Conservation (phyloP, 2,329 filamentous ascomycete species). For the Alternaria sp. region DNA sequence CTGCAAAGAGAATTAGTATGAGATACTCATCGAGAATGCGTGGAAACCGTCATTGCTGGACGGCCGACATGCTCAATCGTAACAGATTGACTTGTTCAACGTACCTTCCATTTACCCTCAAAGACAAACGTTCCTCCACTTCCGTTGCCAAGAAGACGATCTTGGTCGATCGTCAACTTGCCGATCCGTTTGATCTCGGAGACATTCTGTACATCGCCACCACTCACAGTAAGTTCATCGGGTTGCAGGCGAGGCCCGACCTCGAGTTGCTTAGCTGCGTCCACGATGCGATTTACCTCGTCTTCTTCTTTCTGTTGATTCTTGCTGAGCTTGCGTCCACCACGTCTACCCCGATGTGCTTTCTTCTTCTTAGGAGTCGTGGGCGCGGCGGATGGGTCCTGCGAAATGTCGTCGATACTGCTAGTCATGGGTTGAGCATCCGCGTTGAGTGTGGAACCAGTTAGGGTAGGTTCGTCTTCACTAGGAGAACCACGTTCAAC, state of each 20-base stretch:
- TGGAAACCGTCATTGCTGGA: background rate
- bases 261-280: conserved; percentile 52
- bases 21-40: background rate
- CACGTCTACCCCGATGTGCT: conserved; percentile 59
- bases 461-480: conserved; percentile 23
- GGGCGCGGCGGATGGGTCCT: conserved; percentile 32
- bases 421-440: conserved; percentile 18
- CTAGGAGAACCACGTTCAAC: conserved; percentile 36
- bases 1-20: conserved; percentile 31
- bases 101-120: conserved; percentile 83
- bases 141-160: conserved; percentile 73
- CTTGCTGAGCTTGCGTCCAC: conserved; percentile 57
- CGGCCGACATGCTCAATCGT: background rate
- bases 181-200: conserved; percentile 66
- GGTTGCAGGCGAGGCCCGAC: conserved; percentile 47
- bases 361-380: conserved; percentile 58
- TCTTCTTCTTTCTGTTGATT: conserved; percentile 50
- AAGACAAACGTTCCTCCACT: conserved; percentile 98
- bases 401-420: conserved; percentile 28
- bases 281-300: conserved; percentile 50
- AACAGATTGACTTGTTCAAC: conserved; percentile 12
- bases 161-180: conserved; percentile 67
- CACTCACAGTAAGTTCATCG: conserved; percentile 52
- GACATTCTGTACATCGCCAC: conserved; percentile 58
- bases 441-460: conserved; percentile 13